These are phyloP conservation scores for Solanum sitiens DNA, from an alignment of 257 asterid species.

Conservation along the genomic window DNA sequence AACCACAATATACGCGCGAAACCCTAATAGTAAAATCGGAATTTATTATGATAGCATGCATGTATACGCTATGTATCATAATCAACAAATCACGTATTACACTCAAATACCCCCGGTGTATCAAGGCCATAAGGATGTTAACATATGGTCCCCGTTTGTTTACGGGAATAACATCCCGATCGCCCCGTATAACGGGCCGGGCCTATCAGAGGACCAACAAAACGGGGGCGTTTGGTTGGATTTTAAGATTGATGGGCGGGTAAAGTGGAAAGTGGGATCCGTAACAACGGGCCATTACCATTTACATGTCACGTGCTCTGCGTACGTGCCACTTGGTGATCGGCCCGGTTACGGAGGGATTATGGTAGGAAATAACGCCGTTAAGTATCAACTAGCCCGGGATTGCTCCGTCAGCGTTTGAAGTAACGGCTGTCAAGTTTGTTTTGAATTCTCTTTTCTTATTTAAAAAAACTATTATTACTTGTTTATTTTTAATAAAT, in stretches of 20 bases:
- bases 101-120: constrained; percentile 59
- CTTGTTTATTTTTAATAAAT: neutral
- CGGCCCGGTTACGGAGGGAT: constrained; percentile 25
- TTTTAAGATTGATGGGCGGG: constrained; percentile 56
- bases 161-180: constrained; percentile 59
- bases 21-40: constrained; percentile 61
- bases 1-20: constrained; percentile 66
- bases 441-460: neutral
- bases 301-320: constrained; percentile 64
- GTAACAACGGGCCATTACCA: constrained; percentile 56
- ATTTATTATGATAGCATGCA: constrained; percentile 49
- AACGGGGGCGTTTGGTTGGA: constrained; percentile 41
- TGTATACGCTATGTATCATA: constrained; percentile 48
- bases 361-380: constrained; percentile 31
- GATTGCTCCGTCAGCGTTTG: constrained; percentile 52
- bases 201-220: constrained; percentile 36
- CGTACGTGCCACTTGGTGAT: constrained; percentile 45
- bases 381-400: constrained; percentile 62
- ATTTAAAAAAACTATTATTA: neutral
- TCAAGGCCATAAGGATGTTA: constrained; percentile 69
- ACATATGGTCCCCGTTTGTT: constrained; percentile 80
- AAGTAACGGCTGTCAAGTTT: neutral
- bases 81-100: constrained; percentile 71
- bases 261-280: constrained; percentile 64
- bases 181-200: constrained; percentile 66